Base-by-base conservation (phyloP, 192 early-diverging fungal species). In the Backusella tuberculispora region DNA sequence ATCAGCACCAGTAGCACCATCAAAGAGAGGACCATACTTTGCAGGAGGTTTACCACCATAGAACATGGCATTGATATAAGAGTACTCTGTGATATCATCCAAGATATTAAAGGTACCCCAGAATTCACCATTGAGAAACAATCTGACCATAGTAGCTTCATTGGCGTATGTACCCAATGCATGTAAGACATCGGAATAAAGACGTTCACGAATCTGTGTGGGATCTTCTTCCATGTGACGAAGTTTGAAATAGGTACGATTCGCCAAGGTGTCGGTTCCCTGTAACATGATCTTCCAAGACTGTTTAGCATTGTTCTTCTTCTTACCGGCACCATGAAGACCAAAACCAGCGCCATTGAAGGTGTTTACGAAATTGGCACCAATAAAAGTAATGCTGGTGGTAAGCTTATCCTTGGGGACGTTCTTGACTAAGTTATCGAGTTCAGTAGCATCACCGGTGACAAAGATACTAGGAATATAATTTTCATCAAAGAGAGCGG, bases 261-360 rank as follows among this genome's bases (percentile, higher is more conserved):
- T 74, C 34, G 77, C 73, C 6, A 76, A 69, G 24, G 29, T 69
- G 2, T 83, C 66, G 8, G 50, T 73, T 5, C 21, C 44, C 10
- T 69, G 17, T 6, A 83, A 73, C 9, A 24, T 42, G 76, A 78
- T 82, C 17, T 76, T 75, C 85, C 85, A 86, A 65, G 78, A 82
- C 50, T 86, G 85, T 70, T 86, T 86, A 65, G 82, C 78, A 44
- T 86, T 83, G 78, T 86, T 86, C 47, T 86, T 83, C 74, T 83
- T 83, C 76, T 83, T 83, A 46, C 85, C 85, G 26, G 82, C 75
- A 34, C 80, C 78, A 65, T 86, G 85, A 38, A 86, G 69, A 78
- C 80, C 85, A 50, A 86, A 86, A 7, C 21, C 15, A 17, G 74
- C 74, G 17, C 74, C 78, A 29, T 60, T 69, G 44, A 80, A 83